Percentiles rank a stretch among this genome's conserved stretches.
Evolutionary conservation across 202 grass and related monocot species (phyloP).

Genomic region (Dendrocalamus latiflorus): DNA sequence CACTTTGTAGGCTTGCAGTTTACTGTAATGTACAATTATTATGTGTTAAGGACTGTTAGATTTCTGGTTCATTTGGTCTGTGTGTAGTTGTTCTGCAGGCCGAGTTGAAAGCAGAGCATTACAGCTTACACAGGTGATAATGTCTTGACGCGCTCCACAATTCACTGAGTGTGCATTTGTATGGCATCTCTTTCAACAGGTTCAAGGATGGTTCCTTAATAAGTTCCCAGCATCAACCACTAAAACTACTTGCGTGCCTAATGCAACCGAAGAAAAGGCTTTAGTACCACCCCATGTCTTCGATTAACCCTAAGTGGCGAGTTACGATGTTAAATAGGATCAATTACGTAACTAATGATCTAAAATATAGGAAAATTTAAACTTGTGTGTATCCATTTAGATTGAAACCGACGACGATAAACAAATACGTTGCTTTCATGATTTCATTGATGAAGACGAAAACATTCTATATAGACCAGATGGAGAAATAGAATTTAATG

Average conservation of each 20-base stretch:
- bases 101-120: slow-evolving; percentile 47
- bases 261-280: slow-evolving; percentile 30
- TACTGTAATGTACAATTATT: background rate
- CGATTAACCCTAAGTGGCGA: too few relatives aligned
- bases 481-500: too few relatives aligned
- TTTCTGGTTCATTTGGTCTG: background rate
- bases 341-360: too few relatives aligned
- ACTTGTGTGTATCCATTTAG: too few relatives aligned
- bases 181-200: slow-evolving; percentile 31
- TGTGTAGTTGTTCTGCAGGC: slow-evolving; percentile 41
- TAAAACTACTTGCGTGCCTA: slow-evolving; percentile 30
- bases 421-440: too few relatives aligned
- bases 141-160: background rate
- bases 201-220: slow-evolving; percentile 53
- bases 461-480: too few relatives aligned
- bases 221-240: slow-evolving; percentile 36
- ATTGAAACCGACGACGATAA: too few relatives aligned
- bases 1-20: background rate
- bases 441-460: too few relatives aligned
- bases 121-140: slow-evolving; percentile 47
- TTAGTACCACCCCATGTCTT: background rate
- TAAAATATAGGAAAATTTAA: too few relatives aligned
- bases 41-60: background rate
- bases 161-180: background rate
- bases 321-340: too few relatives aligned